Percentiles rank a stretch among this genome's conserved stretches.
phyloP scores from a whole-genome alignment of 2,329 filamentous ascomycete genomes.

The Xylaria multiplex region DNA sequence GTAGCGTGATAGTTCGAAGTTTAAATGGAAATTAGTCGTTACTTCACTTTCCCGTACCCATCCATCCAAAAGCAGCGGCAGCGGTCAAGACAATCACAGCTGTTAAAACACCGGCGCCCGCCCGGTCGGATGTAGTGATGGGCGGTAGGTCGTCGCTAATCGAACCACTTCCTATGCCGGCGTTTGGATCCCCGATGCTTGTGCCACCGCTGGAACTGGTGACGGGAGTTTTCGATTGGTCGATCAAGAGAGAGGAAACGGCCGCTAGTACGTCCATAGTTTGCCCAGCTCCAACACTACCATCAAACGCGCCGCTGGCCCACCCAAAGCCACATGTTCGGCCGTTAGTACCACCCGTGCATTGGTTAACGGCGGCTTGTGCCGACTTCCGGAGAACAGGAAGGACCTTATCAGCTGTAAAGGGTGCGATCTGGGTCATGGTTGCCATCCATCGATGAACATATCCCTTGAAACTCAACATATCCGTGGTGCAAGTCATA shows the following conservation, averaged over 20 bases:
- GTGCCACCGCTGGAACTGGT: conserved; percentile 63
- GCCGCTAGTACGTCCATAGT: conserved; percentile 68
- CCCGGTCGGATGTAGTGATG: conserved; percentile 57
- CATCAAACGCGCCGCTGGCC: conserved; percentile 59
- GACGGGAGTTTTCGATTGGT: conserved; percentile 53
- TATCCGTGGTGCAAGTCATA: conserved; percentile 65
- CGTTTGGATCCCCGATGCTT: conserved; percentile 57
- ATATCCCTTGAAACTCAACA: conserved; percentile 69
- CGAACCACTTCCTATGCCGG: conserved; percentile 51
- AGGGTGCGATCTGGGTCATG: conserved; percentile 55
- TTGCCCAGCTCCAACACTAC: conserved; percentile 67
- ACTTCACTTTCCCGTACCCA: conserved; percentile 50
- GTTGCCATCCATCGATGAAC: conserved; percentile 62
- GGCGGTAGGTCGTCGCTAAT: conserved; percentile 49
- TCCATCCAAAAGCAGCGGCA: conserved; percentile 59
- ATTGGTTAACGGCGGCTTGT: conserved; percentile 52
- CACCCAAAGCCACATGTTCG: conserved; percentile 61
- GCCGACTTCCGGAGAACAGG: conserved; percentile 53
- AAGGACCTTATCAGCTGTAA: conserved; percentile 50
- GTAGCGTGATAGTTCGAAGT: background rate
- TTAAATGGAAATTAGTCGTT: background rate
- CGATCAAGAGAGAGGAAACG: conserved; percentile 62
- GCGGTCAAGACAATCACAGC: conserved; percentile 55
- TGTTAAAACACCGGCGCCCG: conserved; percentile 61
- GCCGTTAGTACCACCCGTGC: conserved; percentile 50